Evolutionary conservation across 305 asterid species (phyloP).

Genomic region (Caryopteris hybrid): DNA sequence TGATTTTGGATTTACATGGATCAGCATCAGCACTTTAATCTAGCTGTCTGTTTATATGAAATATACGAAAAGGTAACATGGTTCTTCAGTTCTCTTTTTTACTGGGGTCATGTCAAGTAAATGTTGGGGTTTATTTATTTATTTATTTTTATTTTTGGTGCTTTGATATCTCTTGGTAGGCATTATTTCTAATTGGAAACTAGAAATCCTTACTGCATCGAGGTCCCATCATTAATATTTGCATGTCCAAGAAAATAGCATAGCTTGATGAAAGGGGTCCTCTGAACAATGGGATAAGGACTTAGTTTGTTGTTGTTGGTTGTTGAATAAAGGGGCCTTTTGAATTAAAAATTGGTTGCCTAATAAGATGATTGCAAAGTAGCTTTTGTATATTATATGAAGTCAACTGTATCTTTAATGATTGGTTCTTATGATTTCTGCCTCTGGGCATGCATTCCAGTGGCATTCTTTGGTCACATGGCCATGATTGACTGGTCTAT

Average conservation of each 20-base stretch:
- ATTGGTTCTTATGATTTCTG: not conserved
- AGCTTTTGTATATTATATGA: not conserved
- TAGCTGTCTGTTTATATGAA: not conserved
- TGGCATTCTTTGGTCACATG: not conserved
- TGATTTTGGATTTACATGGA: not conserved
- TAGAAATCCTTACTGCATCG: not conserved
- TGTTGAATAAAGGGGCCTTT: not conserved
- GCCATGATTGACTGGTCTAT: not conserved
- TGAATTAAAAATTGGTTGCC: not conserved
- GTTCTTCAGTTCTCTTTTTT: conserved; percentile 6
- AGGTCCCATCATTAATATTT: conserved; percentile 4
- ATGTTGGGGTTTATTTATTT: not conserved
- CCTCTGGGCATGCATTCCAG: not conserved
- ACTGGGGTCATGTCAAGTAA: not conserved
- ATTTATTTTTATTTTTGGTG: not conserved
- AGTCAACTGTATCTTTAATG: conserved; percentile 2
- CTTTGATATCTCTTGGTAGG: not conserved
- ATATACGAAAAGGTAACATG: not conserved
- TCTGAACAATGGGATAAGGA: not conserved
- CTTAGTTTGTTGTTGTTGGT: not conserved
- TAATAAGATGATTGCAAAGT: not conserved
- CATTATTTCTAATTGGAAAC: not conserved
- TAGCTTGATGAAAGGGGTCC: conserved; percentile 3
- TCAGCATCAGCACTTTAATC: not conserved
- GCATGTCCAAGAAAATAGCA: conserved; percentile 5